Evolutionary conservation across 176 grass and related monocot species (phyloP).

Genomic region (Hsuehochloa calcarea): DNA sequence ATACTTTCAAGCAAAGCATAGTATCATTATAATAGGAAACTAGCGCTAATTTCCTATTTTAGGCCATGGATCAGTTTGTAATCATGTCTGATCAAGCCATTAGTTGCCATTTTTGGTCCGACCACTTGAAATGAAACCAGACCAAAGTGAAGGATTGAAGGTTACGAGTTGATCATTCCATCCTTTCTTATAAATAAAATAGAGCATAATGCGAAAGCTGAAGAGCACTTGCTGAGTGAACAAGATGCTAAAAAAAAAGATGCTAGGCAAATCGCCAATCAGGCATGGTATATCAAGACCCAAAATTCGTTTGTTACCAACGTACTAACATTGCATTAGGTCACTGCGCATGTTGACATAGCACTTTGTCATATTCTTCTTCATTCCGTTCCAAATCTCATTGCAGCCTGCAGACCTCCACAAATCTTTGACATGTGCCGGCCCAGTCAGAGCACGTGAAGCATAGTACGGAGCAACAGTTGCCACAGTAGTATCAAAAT

Average conservation of each 20-base stretch:
- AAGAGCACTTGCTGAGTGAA: slow-evolving; percentile 21
- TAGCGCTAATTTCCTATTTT: too few relatives aligned
- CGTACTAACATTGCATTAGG: not conserved
- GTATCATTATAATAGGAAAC: too few relatives aligned
- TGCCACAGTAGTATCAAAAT: not conserved
- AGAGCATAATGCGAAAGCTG: slow-evolving; percentile 2
- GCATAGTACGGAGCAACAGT: not conserved
- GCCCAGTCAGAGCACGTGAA: slow-evolving; percentile 10
- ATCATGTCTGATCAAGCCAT: not conserved
- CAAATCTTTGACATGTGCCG: not conserved
- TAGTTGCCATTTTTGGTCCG: slow-evolving; percentile 6
- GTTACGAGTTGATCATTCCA: not conserved
- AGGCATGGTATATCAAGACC: slow-evolving; percentile 6
- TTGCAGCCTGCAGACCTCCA: not conserved
- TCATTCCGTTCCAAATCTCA: not conserved
- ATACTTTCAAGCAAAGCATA: too few relatives aligned
- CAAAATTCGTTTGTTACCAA: not conserved
- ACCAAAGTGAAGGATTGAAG: slow-evolving; percentile 13
- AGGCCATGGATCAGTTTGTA: too few relatives aligned
- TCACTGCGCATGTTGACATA: not conserved
- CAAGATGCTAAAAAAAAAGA: not conserved
- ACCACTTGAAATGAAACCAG: slow-evolving; percentile 7
- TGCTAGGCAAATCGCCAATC: not conserved
- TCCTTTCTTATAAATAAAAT: not conserved
- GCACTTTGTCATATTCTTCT: not conserved